Evolutionary conservation across 2,329 filamentous ascomycete species (phyloP), one percentile per base, ranked within the genome.

Genomic region (Uncinocarpus reesii): DNA sequence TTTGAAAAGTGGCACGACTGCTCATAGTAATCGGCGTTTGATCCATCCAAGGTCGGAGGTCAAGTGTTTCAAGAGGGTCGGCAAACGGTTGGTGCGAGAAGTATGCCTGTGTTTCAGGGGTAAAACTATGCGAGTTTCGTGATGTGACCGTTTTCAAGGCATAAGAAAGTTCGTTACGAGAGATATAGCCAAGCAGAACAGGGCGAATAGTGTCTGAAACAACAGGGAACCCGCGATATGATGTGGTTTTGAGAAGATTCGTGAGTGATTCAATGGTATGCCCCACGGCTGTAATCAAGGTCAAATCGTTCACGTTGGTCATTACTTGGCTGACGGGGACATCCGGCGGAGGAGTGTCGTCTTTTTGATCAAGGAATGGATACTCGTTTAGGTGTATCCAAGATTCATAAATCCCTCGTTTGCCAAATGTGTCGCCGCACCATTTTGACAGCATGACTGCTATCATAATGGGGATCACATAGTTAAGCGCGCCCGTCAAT

Each of bases 301-400:
- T 82, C 6, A 96, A 76, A 64, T 96, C 90, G 60, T 95, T 89
- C 55, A 90, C 80, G 45, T 84, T 78, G 1, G 90, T 96, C 88
- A 96, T 95, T 58, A 95, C 81, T 55, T 89, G 84, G 7, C 80
- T 75, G n/a, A 86, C 86, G 1, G 86, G 80, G 2, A 95, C 80
- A 65, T 95, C 88, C 18, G 89, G 88, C 7, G 93, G 79, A 13
- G 75, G 70, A 26, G 71, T 71, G 59, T 92, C 85, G 60, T 95
- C 88, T 58, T 82, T 84, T 63, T 93, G 92, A 67, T 96, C 90
- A 47, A 98, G 78, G 68, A 90, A 95, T 0, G 92, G 92, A 62
- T 96, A 98, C 56, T 86, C 87, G 61, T 93, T 92, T 68, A 95
- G 83, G 57, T 88, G 84, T 61, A 98, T 98, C 92, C 92, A 98